phyloP scores from a whole-genome alignment of 2,329 filamentous ascomycete species.

The Venturia aucupariae region DNA sequence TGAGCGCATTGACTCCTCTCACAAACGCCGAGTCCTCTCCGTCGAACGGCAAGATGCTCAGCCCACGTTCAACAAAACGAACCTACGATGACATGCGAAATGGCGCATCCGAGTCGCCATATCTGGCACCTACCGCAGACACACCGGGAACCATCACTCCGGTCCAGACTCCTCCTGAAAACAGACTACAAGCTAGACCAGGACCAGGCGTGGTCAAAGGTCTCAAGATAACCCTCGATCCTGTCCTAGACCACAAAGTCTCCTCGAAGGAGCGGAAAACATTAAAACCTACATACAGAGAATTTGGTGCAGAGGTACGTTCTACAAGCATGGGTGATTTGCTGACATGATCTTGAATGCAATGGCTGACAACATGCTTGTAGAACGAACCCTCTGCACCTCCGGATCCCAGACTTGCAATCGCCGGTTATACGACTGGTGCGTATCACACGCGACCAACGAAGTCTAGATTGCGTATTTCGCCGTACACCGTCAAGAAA shows the following conservation, averaged over 20 bases:
- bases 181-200: slow-evolving; percentile 40
- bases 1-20: slow-evolving; percentile 49
- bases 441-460: slow-evolving; percentile 50
- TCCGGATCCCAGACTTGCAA: slow-evolving; percentile 70
- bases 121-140: slow-evolving; percentile 25
- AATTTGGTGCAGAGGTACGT: slow-evolving; percentile 39
- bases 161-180: slow-evolving; percentile 34
- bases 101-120: slow-evolving; percentile 22
- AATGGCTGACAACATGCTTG: slow-evolving; percentile 23
- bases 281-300: slow-evolving; percentile 40
- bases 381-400: slow-evolving; percentile 73
- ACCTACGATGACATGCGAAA: slow-evolving; percentile 28
- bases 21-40: slow-evolving; percentile 59
- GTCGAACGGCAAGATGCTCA: slow-evolving; percentile 46
- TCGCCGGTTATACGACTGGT: slow-evolving; percentile 49
- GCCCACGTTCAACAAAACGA: slow-evolving; percentile 39
- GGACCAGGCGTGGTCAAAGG: slow-evolving; percentile 45
- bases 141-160: slow-evolving; percentile 30
- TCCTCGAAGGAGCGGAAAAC: slow-evolving; percentile 47
- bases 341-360: slow-evolving; percentile 16
- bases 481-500: slow-evolving; percentile 70
- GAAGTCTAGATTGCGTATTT: slow-evolving; percentile 61
- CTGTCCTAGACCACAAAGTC: slow-evolving; percentile 50
- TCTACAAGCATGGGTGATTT: slow-evolving; percentile 15
- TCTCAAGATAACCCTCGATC: slow-evolving; percentile 53